phyloP scores from a whole-genome alignment of 305 asterid genomes.

The Rubia peregrina region DNA sequence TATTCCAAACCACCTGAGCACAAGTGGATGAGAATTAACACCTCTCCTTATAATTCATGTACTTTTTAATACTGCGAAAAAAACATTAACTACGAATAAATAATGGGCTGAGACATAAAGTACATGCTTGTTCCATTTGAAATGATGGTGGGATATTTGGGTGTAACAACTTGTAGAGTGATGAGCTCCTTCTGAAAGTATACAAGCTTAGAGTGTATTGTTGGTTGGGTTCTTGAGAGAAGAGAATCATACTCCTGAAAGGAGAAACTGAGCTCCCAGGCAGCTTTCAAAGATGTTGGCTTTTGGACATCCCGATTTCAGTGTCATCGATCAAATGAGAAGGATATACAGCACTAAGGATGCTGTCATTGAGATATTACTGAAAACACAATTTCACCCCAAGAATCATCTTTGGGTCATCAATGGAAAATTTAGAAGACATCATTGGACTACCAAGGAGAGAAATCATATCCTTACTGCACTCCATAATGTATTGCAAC shows the following conservation, averaged over 20 bases:
- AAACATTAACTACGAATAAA: neutral
- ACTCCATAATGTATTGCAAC: conserved; percentile 83
- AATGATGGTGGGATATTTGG: neutral
- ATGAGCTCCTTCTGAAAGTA: conserved; percentile 68
- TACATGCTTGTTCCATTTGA: neutral
- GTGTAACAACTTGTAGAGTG: conserved; percentile 48
- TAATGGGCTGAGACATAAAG: neutral
- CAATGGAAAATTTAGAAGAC: conserved; percentile 46
- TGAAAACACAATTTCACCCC: conserved; percentile 37
- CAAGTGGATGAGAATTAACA: neutral
- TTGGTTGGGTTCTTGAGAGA: conserved; percentile 59
- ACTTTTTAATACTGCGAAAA: neutral
- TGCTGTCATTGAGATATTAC: conserved; percentile 5
- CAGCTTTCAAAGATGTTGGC: conserved; percentile 78
- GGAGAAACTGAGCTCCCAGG: conserved; percentile 92
- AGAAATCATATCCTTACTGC: conserved; percentile 71
- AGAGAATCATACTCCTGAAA: conserved; percentile 83
- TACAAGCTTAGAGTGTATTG: conserved; percentile 71
- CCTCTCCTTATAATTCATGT: neutral
- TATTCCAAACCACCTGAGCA: neutral
- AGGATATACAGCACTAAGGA: conserved; percentile 19
- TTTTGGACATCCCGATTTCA: conserved; percentile 49
- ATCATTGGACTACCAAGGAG: conserved; percentile 58
- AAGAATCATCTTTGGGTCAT: conserved; percentile 57
- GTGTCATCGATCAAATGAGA: conserved; percentile 19